Base-by-base conservation (phyloP, 495 filamentous ascomycete genomes). In the Aspergillus saccharolyticus region DNA sequence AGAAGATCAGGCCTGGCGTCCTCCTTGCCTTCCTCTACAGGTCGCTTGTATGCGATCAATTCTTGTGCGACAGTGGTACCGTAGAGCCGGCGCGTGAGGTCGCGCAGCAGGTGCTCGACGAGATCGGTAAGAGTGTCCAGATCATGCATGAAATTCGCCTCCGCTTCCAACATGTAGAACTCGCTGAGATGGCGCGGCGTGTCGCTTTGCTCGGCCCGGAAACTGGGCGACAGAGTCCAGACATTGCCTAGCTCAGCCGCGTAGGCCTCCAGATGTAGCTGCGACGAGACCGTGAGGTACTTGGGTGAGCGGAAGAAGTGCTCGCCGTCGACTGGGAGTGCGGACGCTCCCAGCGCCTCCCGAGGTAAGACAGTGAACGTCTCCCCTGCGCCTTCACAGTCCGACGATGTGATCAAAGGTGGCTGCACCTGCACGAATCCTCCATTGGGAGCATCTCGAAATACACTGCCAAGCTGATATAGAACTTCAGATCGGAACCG, bases 81-180 rank as follows among this genome's bases (percentile, higher is more conserved):
- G 61, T 76, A 84, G 46, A 88, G 72, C 22, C 71, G 74, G 49
- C 67, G 70, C 0, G 78, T 83, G 33, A 95, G 65, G 56, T 81
- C 73, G 18, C 83, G 80, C 22, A 96, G 78, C 77, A 94, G 83
- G 56, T 85, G 72, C 70, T 97, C 89, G n/a, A 89, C 80, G 9
- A 94, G 66, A 56, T 85, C 76, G 77, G 96, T 91, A 56, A 98
- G 78, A 9, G 77, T 74, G 44, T 77, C 72, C 19, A 96, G 70
- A 48, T 84, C 77, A 25, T 89, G 76, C 52, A 86, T 84, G 68
- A 96, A 96, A 67, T 81, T 85, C 52, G 89, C 73, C 71, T 98
- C 94, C 8, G 85, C 91, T 72, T 98, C 94, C 1, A 98, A 82
- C 94, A 98, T 98, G 73, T 97, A 97, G 70, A 98, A 98, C 64